Base-by-base conservation (phyloP, 768 basidiomycete species). In the Kwoniella sp. region DNA sequence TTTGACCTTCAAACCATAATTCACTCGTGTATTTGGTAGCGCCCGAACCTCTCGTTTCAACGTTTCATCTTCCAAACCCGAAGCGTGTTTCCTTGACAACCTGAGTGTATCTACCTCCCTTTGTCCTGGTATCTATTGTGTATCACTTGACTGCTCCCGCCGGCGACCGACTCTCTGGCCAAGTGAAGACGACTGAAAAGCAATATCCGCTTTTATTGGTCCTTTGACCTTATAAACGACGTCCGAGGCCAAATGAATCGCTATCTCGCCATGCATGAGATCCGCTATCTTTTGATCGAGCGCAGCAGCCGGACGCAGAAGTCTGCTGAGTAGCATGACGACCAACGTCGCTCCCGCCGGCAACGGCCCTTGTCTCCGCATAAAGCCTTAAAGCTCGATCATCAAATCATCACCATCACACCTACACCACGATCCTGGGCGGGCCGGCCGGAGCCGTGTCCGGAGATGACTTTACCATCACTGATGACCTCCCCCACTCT, bases 81-180 rank as follows among this genome's bases (percentile, higher is more conserved):
- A 45, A 45, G 41, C 41, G 17, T 45, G 41, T 45, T 20, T 45
- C 41, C 41, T 45, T 45, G 41, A 45, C 41, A 45, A 45, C 41
- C 20, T 45, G 41, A 11, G 11, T 45, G 41, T 45, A 45, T 17
- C 41, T 45, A 45, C 41, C 41, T 20, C 17, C 41, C 41, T 20
- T 45, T 34, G 34, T 34, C 34, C 34, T 34, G n/a, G n/a, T n/a
- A n/a, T n/a, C n/a, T n/a, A n/a, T n/a, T n/a, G n/a, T n/a, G n/a
- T n/a, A n/a, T n/a, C n/a, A n/a, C n/a, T n/a, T n/a, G n/a, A n/a
- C n/a, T n/a, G n/a, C n/a, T n/a, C n/a, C n/a, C n/a, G n/a, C n/a
- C n/a, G n/a, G n/a, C n/a, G n/a, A n/a, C n/a, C n/a, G n/a, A n/a
- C n/a, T n/a, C n/a, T n/a, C n/a, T n/a, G n/a, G n/a, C n/a, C n/a